Conservation (phyloP, 2,329 filamentous ascomycete genomes). For the Microsporum ferrugineum region DNA sequence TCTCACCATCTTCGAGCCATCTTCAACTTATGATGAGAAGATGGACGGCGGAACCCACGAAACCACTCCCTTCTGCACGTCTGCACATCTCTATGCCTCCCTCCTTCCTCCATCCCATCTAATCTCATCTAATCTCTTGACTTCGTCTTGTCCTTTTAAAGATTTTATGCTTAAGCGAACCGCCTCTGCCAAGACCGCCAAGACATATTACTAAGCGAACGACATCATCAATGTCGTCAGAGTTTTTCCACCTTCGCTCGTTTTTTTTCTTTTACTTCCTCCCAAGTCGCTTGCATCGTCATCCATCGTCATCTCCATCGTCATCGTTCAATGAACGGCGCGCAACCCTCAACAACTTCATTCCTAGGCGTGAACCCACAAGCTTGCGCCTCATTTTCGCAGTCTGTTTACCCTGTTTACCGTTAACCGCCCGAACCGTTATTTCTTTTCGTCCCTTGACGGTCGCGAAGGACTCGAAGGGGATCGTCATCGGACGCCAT, state of each 20-base stretch:
- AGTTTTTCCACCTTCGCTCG: conserved; percentile 9
- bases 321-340: conserved; percentile 2
- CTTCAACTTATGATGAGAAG: neutral
- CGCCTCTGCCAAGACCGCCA: neutral
- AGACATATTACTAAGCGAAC: conserved; percentile 8
- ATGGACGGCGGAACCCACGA: neutral
- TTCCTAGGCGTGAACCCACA: conserved; percentile 5
- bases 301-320: conserved; percentile 13
- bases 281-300: conserved; percentile 12
- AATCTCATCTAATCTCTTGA: neutral
- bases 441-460: neutral
- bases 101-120: neutral
- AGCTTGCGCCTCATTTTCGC: neutral
- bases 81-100: neutral
- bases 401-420: conserved; percentile 12
- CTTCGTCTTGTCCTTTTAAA: neutral
- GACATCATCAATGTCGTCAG: conserved; percentile 18
- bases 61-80: neutral
- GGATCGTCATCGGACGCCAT: conserved; percentile 6
- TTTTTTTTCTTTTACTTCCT: conserved; percentile 13
- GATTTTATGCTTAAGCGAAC: conserved; percentile 2
- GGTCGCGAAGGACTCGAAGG: conserved; percentile 10
- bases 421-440: conserved; percentile 15
- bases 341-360: conserved; percentile 8
- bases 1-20: no score